Percentiles rank a stretch among this genome's conserved stretches.
These are phyloP conservation scores for Coleophoma eucalyptorum DNA, from an alignment of 2,329 filamentous ascomycete species.

Conservation along the genomic window DNA sequence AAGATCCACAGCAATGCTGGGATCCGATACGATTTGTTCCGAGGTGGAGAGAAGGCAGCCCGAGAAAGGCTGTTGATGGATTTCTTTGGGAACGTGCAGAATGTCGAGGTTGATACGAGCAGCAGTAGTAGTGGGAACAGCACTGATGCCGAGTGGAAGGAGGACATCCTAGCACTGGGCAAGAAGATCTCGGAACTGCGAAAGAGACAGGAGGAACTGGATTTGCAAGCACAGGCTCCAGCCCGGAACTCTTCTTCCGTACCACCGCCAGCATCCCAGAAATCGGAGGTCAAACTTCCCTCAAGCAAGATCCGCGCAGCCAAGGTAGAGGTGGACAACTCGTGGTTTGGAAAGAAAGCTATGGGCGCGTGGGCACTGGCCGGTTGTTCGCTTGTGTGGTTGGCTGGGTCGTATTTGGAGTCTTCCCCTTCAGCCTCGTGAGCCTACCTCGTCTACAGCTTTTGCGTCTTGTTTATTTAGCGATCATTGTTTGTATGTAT, in stretches of 20 bases:
- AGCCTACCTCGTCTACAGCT: no score
- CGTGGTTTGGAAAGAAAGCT: conserved; percentile 64
- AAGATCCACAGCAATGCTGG: conserved; percentile 95
- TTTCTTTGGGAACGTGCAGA: conserved; percentile 98
- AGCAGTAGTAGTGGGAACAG: conserved; percentile 31
- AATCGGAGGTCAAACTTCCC: background rate
- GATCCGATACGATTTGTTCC: conserved; percentile 92
- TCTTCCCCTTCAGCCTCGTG: background rate
- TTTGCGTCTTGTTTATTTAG: no score
- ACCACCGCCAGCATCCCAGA: conserved; percentile 1
- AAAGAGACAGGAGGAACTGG: conserved; percentile 26
- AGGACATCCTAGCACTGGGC: conserved; percentile 76
- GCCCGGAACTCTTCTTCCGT: conserved; percentile 12
- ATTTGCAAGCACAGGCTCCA: conserved; percentile 19
- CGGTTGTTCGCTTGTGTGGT: conserved; percentile 59
- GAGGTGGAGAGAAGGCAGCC: conserved; percentile 73
- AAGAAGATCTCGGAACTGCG: conserved; percentile 56
- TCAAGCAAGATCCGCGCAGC: conserved; percentile 41
- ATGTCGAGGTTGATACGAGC: conserved; percentile 73
- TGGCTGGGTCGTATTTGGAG: conserved; percentile 47
- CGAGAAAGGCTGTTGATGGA: conserved; percentile 84
- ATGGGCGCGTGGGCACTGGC: conserved; percentile 57
- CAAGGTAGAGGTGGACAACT: conserved; percentile 60
- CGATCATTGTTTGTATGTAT: no score
- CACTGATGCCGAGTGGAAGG: conserved; percentile 47